These are phyloP conservation scores for Chiua virens DNA, from an alignment of 768 basidiomycete genomes.

Conservation along the genomic window DNA sequence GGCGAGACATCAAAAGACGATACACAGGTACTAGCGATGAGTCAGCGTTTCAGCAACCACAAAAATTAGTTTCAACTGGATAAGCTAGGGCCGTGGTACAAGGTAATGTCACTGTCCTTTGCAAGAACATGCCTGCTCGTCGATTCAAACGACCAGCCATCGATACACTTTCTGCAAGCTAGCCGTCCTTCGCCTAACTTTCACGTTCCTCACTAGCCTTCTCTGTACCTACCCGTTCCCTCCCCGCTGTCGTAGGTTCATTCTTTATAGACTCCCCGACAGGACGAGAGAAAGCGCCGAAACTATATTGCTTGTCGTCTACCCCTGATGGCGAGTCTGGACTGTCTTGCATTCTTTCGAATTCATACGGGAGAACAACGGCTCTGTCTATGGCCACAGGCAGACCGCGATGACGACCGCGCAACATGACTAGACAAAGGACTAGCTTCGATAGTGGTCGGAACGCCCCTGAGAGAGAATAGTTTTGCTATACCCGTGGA, in stretches of 20 bases:
- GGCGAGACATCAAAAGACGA: no score
- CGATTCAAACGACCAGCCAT: no score
- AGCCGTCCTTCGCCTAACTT: not conserved
- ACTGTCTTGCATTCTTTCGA: slow-evolving; percentile 33
- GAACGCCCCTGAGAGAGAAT: slow-evolving; percentile 78
- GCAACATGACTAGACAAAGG: slow-evolving; percentile 85
- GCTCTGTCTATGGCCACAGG: slow-evolving; percentile 89
- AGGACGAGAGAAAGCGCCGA: not conserved
- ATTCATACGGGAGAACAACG: slow-evolving; percentile 74
- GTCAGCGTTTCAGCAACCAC: no score
- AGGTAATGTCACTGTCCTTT: no score
- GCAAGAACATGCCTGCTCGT: no score
- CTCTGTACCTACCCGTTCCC: not conserved
- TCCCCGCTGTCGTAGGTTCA: not conserved
- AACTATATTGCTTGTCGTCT: slow-evolving; percentile 11
- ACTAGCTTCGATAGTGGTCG: slow-evolving; percentile 84
- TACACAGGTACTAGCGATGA: no score
- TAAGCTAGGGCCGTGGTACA: no score
- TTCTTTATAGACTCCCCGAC: not conserved
- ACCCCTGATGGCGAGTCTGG: not conserved
- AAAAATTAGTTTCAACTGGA: no score
- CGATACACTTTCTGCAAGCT: no score
- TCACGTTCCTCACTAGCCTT: not conserved
- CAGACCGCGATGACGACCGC: slow-evolving; percentile 87
- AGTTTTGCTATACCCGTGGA: slow-evolving; percentile 57